Evolutionary conservation across 2,329 filamentous ascomycete genomes (phyloP), one percentile per base, ranked within the genome.

Genomic region (Pseudocercospora eumusae): DNA sequence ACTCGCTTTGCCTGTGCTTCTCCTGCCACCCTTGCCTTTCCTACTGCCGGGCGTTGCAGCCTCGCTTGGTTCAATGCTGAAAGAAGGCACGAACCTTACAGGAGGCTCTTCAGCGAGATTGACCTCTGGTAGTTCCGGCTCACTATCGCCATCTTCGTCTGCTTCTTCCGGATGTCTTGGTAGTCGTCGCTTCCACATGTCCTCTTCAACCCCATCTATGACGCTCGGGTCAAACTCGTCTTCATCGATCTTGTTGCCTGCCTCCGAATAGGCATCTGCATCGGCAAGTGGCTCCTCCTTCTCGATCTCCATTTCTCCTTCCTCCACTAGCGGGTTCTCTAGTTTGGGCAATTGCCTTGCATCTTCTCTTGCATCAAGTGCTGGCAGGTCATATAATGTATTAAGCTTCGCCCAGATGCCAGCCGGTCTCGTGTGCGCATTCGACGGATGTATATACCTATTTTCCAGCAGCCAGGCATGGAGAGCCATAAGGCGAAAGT

Each of bases 351-450:
- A 86, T 31, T 83, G 81, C 64, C 83, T 65, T 82, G 83, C 80
- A 64, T 86, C 81, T 75, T 88, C 93, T 70, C 92, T 87, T 74
- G 96, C 91, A 76, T 98, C 92, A 62, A 97, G 88, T 44, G 88
- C 84, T 54, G 90, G 86, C 28, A 98, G 84, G 76, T 96, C 91
- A 79, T 96, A 99, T 65, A 95, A 85, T 33, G 86, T 86, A 31
- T 84, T 80, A 10, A 99, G 83, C 77, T 98, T 98, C 69, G 85
- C 83, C 93, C 95, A 98, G 66, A 99, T 96, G 44, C 90, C 89
- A 0, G 91, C 89, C 68, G 96, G 95, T 62, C 89, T 88, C 44
- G 92, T 97, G 78, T 99, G 95, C 21, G 61, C 61, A 50, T 66
- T 68, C 18, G 64, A 62, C 4, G 73, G 71, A 28, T 74, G 69